Evolutionary conservation across 371 early-diverging fungal genomes (phyloP), one percentile per base, ranked within the genome.

Genomic region (Mucor indicus): DNA sequence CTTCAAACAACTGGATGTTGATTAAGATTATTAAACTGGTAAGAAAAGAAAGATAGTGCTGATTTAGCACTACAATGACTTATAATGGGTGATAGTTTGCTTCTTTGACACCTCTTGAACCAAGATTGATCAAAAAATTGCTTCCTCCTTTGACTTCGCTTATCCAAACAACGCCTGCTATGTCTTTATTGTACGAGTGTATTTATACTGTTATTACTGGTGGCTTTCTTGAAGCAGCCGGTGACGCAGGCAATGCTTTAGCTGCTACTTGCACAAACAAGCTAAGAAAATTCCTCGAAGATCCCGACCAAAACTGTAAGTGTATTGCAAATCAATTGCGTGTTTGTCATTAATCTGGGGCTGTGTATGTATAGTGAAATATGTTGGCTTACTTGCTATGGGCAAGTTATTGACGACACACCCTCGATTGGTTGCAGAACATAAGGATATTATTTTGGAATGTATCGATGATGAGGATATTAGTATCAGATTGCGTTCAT

Each of bases 21-120:
- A 96, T 98, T 69, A 98, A 98, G 60, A 90, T 96, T 21, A 91
- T 96, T 53, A 98, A 98, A 67, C 70, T 98, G 73, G 92, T 89
- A 79, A 50, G 67, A 37, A 36, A 13, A 17, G n/a, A n/a, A n/a
- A n/a, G n/a, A 29, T 8, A 12, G 8, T 29, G 12, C 6, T 12
- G 12, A 29, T 29, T 8, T 29, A 12, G 12, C 8, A 12, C 30
- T 29, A 29, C 6, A 6, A 12, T 29, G 6, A 8, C 8, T 29
- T 29, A 6, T 29, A 29, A 13, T 19, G 35, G 17, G 8, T 40
- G 0, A 20, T 65, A 92, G 87, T 96, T 98, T 79, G 93, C 93
- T 2, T 82, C 89, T 3, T 74, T 98, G 55, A 87, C 93, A 5
- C 95, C 96, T 6, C 72, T 89, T 4, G 98, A 98, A 61, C 97